These are phyloP conservation scores for Fraxinus ornus DNA, from an alignment of 305 asterid genomes.

Conservation along the genomic window DNA sequence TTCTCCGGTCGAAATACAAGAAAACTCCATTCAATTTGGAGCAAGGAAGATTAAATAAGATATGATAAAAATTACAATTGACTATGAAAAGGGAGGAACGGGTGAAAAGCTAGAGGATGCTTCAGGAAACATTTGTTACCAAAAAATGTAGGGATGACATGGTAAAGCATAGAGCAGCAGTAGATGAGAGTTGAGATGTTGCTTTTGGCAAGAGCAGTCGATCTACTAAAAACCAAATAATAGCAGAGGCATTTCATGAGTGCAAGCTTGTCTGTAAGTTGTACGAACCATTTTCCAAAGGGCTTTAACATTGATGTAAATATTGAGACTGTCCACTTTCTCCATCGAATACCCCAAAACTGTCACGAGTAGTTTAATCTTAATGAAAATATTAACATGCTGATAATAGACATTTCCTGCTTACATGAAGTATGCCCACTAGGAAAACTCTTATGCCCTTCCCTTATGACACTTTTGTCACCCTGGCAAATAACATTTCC, in stretches of 20 bases:
- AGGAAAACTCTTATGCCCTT: conserved; percentile 86
- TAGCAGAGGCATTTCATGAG: not conserved
- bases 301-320: not conserved
- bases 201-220: not conserved
- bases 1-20: not conserved
- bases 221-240: not conserved
- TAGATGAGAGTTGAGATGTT: not conserved
- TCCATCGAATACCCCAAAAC: not conserved
- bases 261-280: not conserved
- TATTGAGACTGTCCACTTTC: not conserved
- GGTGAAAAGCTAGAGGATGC: conserved; percentile 1
- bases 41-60: not conserved
- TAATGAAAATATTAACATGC: not conserved
- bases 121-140: not conserved
- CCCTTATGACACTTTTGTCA: conserved; percentile 38
- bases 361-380: not conserved
- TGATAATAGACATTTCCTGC: conserved; percentile 15
- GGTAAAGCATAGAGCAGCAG: not conserved
- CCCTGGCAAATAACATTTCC: conserved; percentile 87
- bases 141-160: not conserved
- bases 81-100: not conserved
- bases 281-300: conserved; percentile 8
- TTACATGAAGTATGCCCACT: conserved; percentile 93
- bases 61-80: not conserved
- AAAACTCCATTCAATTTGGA: not conserved